These are phyloP conservation scores for Chlorella ohadii DNA, from an alignment of 139 green algal species.

Conservation along the genomic window DNA sequence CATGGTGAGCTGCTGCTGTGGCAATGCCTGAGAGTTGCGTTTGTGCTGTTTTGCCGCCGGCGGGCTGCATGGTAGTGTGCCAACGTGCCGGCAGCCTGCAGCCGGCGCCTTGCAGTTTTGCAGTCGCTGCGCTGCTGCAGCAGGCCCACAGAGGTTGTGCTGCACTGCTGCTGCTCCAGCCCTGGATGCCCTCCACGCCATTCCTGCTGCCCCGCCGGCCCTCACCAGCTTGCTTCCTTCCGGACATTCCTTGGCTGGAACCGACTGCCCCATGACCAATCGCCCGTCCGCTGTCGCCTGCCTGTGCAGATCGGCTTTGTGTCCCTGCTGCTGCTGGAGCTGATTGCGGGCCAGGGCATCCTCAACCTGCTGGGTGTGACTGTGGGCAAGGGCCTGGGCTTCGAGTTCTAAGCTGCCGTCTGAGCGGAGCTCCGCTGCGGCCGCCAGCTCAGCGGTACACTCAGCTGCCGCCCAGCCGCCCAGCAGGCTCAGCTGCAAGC, in stretches of 20 bases:
- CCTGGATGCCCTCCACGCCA: too few species aligned
- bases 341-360: constrained; percentile 69
- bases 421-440: not conserved
- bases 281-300: too few species aligned
- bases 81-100: too few species aligned
- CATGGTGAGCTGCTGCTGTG: constrained; percentile 62
- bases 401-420: constrained; percentile 85
- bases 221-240: too few species aligned
- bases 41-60: too few species aligned
- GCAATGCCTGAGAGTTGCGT: not conserved
- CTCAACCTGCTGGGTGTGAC: constrained; percentile 77
- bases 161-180: too few species aligned
- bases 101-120: too few species aligned
- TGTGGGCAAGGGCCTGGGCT: constrained; percentile 73
- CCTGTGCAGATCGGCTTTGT: constrained; percentile 83
- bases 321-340: constrained; percentile 79
- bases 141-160: too few species aligned
- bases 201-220: too few species aligned
- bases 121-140: too few species aligned
- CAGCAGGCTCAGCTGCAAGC: not conserved
- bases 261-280: too few species aligned
- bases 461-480: not conserved
- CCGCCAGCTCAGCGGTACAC: not conserved
- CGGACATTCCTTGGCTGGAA: too few species aligned
- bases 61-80: not conserved